Base-by-base conservation (phyloP, 2,329 filamentous ascomycete genomes). In the Phialophora chinensis region DNA sequence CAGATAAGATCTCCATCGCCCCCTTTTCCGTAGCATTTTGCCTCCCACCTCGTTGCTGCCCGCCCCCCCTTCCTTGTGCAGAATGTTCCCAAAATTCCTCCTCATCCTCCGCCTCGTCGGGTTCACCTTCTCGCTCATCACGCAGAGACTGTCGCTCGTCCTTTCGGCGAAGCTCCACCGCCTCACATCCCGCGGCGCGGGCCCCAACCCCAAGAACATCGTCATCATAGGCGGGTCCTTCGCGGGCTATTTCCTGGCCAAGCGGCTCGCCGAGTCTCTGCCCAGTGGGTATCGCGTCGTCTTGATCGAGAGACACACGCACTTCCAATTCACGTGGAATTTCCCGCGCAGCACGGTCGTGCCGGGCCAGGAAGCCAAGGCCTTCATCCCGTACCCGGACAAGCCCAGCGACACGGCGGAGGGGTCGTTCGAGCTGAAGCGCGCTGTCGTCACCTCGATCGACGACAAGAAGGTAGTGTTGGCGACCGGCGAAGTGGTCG, bases 261-360 rank as follows among this genome's bases (percentile, higher is more conserved):
- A 79, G n/a, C 75, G 79, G 10, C 79, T 88, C 4, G 78, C 82
- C n/a, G 75, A 79, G 25, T 77, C 80, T 4, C 74, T 88, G 0
- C 83, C 85, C 0, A 78, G 80, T 0, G 76, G 81, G 38, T 87
- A 83, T 73, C 79, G 80, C 3, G 81, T 88, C 3, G 76, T 88
- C 0, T 76, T 89, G 3, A 73, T 89, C 31, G 87, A 90, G 74
- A 84, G 83, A 54, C 86, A 87, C 72, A 83, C 81, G 3, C 86
- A 88, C 74, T 86, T 88, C 74, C 83, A 88, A 69, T 87, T 85
- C 71, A 84, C 85, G 0, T 89, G 86, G 81, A 81, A 84, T 12
- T 81, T 89, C 44, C 87, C 87, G 0, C 81, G 87, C 3, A 87
- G 85, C 73, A 84, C 81, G 49, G 86, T 88, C 14, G 77, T 85